Conservation (phyloP, 192 early-diverging fungal genomes). For the Umbelopsis isabellina region DNA sequence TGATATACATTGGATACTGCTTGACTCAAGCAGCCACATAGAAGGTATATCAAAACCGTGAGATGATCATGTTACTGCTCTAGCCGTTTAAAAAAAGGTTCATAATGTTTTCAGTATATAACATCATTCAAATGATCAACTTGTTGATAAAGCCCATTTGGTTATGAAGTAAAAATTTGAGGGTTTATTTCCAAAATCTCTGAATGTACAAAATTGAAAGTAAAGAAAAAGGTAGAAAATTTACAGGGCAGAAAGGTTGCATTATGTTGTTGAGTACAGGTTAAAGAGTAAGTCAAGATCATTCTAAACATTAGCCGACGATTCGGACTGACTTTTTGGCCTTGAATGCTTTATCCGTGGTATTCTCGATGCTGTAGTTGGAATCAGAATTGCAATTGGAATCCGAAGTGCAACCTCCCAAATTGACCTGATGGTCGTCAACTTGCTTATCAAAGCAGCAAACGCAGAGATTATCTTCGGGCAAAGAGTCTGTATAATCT, state of each 20-base stretch:
- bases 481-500: background rate
- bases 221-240: background rate
- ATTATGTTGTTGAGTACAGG: background rate
- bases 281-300: background rate
- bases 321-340: constrained; percentile 19
- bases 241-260: constrained; percentile 1
- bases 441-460: constrained; percentile 14
- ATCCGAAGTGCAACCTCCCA: background rate
- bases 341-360: constrained; percentile 5
- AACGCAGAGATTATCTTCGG: constrained; percentile 20
- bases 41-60: too few relatives aligned
- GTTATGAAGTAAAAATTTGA: too few relatives aligned
- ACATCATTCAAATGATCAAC: too few relatives aligned
- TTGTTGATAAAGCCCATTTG: too few relatives aligned
- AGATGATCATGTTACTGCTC: too few relatives aligned
- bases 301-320: constrained; percentile 6
- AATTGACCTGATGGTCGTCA: background rate
- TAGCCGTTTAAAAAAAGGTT: too few relatives aligned
- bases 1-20: too few relatives aligned
- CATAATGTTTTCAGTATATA: too few relatives aligned
- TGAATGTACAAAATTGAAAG: too few relatives aligned
- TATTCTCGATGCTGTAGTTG: background rate
- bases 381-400: background rate
- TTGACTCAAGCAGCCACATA: too few relatives aligned
- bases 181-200: too few relatives aligned